Evolutionary conservation across 75 land plant species (phyloP).

Genomic region (Chamaecyparis obtusa): DNA sequence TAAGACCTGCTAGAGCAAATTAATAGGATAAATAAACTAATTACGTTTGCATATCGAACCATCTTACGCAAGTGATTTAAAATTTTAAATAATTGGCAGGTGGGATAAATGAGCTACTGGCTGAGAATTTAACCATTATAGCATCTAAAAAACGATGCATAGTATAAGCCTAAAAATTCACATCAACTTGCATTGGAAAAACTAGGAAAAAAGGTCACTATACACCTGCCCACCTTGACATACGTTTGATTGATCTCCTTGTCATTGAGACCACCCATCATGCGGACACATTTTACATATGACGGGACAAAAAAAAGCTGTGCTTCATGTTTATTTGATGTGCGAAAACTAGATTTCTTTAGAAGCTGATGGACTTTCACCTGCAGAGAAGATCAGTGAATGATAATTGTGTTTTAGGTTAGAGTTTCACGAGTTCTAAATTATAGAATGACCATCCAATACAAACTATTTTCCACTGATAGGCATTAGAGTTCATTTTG

Average conservation of each 20-base stretch:
- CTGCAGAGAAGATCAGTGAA: conserved; percentile 25
- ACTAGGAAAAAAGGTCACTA: background rate
- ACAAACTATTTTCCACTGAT: background rate
- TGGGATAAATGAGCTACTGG: background rate
- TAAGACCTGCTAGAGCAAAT: conserved; percentile 45
- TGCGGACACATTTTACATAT: conserved; percentile 93
- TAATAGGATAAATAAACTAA: background rate
- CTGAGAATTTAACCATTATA: background rate
- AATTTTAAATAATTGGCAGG: background rate
- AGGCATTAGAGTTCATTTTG: background rate
- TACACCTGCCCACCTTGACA: conserved; percentile 55
- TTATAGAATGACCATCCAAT: background rate
- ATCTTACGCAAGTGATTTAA: background rate
- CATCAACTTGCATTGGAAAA: background rate
- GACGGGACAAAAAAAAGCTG: conserved; percentile 93
- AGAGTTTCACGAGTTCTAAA: background rate
- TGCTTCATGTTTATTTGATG: conserved; percentile 70
- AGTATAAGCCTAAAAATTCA: background rate
- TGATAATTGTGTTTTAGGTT: background rate
- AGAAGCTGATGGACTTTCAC: conserved; percentile 84
- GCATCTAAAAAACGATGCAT: background rate
- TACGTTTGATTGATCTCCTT: conserved; percentile 79
- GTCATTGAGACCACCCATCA: conserved; percentile 86
- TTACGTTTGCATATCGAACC: background rate
- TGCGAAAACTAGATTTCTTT: conserved; percentile 60